These are phyloP conservation scores for Glarea lozoyensis DNA, from an alignment of 495 filamentous ascomycete genomes.

Conservation along the genomic window DNA sequence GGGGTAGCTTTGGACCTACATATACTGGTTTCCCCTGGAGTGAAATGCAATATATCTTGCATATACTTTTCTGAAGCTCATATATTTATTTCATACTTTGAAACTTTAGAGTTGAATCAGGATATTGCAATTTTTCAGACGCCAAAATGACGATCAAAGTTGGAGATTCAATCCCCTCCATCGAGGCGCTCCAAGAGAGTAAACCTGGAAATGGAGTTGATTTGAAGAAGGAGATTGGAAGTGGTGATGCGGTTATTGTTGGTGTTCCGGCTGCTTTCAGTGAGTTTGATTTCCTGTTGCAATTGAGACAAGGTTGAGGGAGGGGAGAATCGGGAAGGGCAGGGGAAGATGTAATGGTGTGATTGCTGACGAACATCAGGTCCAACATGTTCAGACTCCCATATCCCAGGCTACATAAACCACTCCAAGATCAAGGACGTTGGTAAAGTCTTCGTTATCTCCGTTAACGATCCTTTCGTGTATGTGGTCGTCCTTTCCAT, in stretches of 20 bases:
- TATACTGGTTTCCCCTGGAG: too few relatives aligned
- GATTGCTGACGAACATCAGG: slow-evolving; percentile 11
- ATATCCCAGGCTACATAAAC: slow-evolving; percentile 74
- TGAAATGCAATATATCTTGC: too few relatives aligned
- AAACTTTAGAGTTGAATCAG: too few relatives aligned
- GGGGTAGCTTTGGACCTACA: too few relatives aligned
- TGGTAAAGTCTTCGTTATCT: slow-evolving; percentile 74
- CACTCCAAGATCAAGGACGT: slow-evolving; percentile 62
- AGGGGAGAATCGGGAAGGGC: not conserved
- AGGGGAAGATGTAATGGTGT: not conserved
- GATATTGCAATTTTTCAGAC: too few relatives aligned
- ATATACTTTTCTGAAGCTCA: too few relatives aligned
- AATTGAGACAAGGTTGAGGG: not conserved
- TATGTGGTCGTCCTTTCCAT: too few relatives aligned
- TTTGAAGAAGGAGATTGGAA: slow-evolving; percentile 59
- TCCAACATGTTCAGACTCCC: slow-evolving; percentile 69
- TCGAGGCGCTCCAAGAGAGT: slow-evolving; percentile 53
- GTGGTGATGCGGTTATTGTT: slow-evolving; percentile 65
- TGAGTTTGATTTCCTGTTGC: slow-evolving; percentile 25
- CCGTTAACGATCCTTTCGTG: slow-evolving; percentile 97
- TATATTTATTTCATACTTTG: too few relatives aligned
- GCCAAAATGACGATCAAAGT: slow-evolving; percentile 44
- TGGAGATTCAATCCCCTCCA: slow-evolving; percentile 52
- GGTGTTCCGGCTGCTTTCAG: slow-evolving; percentile 88
- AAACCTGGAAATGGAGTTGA: slow-evolving; percentile 73